Conservation (phyloP, 805 yeast species). For the Yarrowia sp. region DNA sequence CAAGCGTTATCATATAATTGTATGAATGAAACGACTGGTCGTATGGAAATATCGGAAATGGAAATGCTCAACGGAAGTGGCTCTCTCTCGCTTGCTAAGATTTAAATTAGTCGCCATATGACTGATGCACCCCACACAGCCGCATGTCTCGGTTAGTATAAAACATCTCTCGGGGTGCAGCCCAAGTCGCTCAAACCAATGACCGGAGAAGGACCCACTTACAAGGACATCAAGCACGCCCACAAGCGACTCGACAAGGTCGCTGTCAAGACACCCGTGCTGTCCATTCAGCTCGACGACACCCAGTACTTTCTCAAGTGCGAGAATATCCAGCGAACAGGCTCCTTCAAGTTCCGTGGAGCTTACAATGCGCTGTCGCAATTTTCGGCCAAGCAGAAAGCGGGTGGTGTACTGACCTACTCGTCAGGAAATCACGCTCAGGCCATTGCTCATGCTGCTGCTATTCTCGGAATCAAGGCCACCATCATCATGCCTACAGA, state of each 20-base stretch:
- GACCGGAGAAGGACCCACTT: background rate
- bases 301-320: slow-evolving; percentile 18
- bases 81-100: too few species aligned
- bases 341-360: slow-evolving; percentile 50
- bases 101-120: background rate
- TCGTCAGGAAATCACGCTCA: slow-evolving; percentile 57
- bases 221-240: slow-evolving; percentile 12
- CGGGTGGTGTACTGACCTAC: slow-evolving; percentile 51
- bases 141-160: background rate
- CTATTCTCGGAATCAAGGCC: slow-evolving; percentile 46
- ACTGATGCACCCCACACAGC: background rate
- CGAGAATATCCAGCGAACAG: slow-evolving; percentile 27
- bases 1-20: too few species aligned
- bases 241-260: slow-evolving; percentile 13
- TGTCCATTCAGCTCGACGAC: slow-evolving; percentile 15
- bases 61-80: too few species aligned
- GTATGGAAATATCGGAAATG: too few species aligned
- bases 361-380: slow-evolving; percentile 52
- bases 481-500: slow-evolving; percentile 55
- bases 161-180: background rate
- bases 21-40: too few species aligned
- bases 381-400: slow-evolving; percentile 42
- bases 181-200: background rate
- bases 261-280: slow-evolving; percentile 14
- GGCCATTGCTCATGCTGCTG: slow-evolving; percentile 52